phyloP scores from a whole-genome alignment of 2,329 filamentous ascomycete genomes.

The Diaporthe sp. region DNA sequence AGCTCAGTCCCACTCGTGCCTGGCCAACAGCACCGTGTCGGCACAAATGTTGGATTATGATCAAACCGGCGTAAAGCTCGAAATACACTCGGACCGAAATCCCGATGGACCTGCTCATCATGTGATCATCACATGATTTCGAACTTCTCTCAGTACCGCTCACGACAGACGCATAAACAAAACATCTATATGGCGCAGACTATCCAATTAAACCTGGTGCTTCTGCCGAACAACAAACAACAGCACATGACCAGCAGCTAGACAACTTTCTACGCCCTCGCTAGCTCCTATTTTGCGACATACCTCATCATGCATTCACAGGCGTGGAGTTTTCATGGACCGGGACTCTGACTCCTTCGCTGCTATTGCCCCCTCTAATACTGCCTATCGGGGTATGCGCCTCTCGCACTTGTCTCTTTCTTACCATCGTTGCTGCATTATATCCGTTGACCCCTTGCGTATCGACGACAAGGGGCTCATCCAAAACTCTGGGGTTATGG shows the following conservation, averaged over 20 bases:
- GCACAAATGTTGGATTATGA: background rate
- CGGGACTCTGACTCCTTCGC: conserved; percentile 4
- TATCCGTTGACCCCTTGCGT: conserved; percentile 13
- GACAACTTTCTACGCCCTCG: conserved; percentile 18
- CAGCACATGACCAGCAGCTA: conserved; percentile 8
- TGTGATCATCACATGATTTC: background rate
- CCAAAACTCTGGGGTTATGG: conserved; percentile 15
- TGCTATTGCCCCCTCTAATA: conserved; percentile 6
- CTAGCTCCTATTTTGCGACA: conserved; percentile 20
- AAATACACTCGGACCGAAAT: no score
- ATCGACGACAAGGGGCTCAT: background rate
- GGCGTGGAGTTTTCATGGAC: conserved; percentile 35
- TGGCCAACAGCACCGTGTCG: background rate
- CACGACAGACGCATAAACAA: background rate
- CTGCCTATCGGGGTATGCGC: background rate
- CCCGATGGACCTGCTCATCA: background rate
- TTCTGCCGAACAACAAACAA: background rate
- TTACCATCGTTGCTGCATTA: conserved; percentile 34
- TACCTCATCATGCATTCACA: conserved; percentile 31
- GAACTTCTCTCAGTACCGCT: background rate
- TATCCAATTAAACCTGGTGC: background rate
- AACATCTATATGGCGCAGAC: background rate
- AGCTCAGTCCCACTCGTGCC: background rate
- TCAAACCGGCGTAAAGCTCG: background rate
- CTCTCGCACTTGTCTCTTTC: conserved; percentile 10